These are phyloP conservation scores for Fraxinus sp. DNA, from an alignment of 305 asterid species.

Conservation along the genomic window DNA sequence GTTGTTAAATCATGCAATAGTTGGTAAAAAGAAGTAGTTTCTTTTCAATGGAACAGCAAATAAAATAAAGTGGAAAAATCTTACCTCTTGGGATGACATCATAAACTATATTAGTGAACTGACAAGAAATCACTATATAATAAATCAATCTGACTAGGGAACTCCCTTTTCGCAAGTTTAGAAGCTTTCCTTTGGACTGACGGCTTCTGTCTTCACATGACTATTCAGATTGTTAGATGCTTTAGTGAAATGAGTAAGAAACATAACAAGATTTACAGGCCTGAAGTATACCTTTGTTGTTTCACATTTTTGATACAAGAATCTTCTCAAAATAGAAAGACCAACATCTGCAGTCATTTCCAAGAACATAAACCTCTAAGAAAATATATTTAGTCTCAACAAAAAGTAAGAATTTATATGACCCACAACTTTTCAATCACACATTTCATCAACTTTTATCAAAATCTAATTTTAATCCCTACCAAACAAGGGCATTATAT, in stretches of 20 bases:
- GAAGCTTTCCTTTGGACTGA: slow-evolving; percentile 62
- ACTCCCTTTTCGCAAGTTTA: slow-evolving; percentile 92
- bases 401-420: background rate
- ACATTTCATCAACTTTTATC: background rate
- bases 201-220: slow-evolving; percentile 69
- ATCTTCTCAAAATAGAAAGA: slow-evolving; percentile 79
- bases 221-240: slow-evolving; percentile 44
- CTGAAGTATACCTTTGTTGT: slow-evolving; percentile 52
- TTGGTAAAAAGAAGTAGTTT: background rate
- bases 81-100: background rate
- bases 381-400: background rate
- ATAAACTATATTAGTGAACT: slow-evolving; percentile 3
- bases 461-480: background rate
- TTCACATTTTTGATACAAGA: slow-evolving; percentile 57
- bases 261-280: slow-evolving; percentile 17
- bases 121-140: slow-evolving; percentile 5
- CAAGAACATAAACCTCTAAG: slow-evolving; percentile 19
- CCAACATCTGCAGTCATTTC: slow-evolving; percentile 62
- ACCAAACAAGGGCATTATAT: background rate
- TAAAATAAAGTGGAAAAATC: slow-evolving; percentile 3
- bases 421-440: background rate
- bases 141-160: background rate
- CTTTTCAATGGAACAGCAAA: background rate
- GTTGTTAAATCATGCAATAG: slow-evolving; percentile 17
- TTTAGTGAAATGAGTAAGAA: slow-evolving; percentile 15